phyloP scores from a whole-genome alignment of 176 grass and related monocot genomes.

The Cocos nucifera region DNA sequence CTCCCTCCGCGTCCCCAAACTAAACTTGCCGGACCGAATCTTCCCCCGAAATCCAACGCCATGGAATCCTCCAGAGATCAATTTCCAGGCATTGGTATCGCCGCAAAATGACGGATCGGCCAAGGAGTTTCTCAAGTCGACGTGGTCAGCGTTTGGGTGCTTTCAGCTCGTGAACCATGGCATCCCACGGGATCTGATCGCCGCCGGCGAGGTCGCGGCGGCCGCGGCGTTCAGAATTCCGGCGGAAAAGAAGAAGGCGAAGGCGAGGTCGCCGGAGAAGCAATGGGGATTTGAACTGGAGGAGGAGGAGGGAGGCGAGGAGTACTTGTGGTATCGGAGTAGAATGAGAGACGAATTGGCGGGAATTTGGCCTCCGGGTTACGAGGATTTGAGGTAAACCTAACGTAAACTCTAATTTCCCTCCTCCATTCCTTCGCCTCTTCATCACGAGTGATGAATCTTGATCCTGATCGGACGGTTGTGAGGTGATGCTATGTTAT shows the following conservation, averaged over 20 bases:
- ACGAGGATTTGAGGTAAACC: not conserved
- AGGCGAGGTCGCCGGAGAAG: not conserved
- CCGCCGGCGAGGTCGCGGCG: conserved; percentile 7
- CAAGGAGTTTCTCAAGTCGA: conserved; percentile 31
- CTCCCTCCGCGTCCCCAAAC: conserved; percentile 40
- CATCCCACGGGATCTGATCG: conserved; percentile 23
- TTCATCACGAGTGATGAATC: not conserved
- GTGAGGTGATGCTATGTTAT: no score
- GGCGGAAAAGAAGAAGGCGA: not conserved
- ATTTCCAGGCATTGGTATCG: conserved; percentile 27
- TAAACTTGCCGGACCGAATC: conserved; percentile 40
- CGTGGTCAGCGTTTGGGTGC: conserved; percentile 39
- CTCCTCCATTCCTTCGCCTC: not conserved
- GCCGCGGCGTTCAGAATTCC: not conserved
- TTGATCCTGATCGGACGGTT: no score
- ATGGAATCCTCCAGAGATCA: conserved; percentile 40
- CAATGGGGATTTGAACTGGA: conserved; percentile 14
- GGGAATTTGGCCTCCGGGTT: conserved; percentile 2
- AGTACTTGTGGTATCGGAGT: conserved; percentile 40
- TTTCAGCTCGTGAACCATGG: conserved; percentile 54
- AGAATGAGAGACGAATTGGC: conserved; percentile 19
- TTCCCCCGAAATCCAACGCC: conserved; percentile 23
- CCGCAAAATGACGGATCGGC: not conserved
- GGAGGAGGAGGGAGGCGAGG: conserved; percentile 22
- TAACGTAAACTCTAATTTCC: not conserved